Evolutionary conservation across 495 filamentous ascomycete species (phyloP), one percentile per base, ranked within the genome.

Genomic region (Chaetomium cochliodes): DNA sequence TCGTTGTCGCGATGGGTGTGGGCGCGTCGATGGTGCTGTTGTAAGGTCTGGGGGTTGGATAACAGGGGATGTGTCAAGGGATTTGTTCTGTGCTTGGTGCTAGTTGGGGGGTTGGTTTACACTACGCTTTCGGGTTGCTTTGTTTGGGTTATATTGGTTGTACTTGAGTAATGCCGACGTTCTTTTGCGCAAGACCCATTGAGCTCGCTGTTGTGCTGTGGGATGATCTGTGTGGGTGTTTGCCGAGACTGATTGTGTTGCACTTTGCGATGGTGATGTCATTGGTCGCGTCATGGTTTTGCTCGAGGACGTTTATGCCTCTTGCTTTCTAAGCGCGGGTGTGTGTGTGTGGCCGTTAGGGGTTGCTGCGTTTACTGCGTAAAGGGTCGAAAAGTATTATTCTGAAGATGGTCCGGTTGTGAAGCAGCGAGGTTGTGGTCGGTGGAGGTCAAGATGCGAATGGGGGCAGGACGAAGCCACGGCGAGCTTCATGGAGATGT

Each of bases 21-120:
- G 92, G 90, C 70, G 84, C 81, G 60, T 86, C 83, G 58, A 92
- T 96, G 90, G 79, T 93, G 61, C 70, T 92, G 68, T 76, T 96
- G 76, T 96, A 88, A 84, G 23, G 20, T n/a, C n/a, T n/a, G 52
- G 28, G 25, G 28, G 16, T 18, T 22, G 18, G 23, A 1, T 16
- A 18, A 23, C 16, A 13, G 25, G 6, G 16, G 44, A 0, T 20
- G 42, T n/a, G 25, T 15, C 8, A 5, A 4, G 46, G 26, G 42
- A 6, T 28, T 28, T 12, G 18, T 2, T 23, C 13, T 23, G 12
- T 30, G 7, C 20, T 54, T 6, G 51, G 7, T 20, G 46, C 16
- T 23, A 50, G 46, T 20, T 20, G 18, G 20, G 46, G 20, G 46
- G 7, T 50, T 50, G 18, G n/a, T 20, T 23, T 50, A 50, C 2